Base-by-base conservation (phyloP, 202 grass and related monocot species). In the Elaeis oleifera region DNA sequence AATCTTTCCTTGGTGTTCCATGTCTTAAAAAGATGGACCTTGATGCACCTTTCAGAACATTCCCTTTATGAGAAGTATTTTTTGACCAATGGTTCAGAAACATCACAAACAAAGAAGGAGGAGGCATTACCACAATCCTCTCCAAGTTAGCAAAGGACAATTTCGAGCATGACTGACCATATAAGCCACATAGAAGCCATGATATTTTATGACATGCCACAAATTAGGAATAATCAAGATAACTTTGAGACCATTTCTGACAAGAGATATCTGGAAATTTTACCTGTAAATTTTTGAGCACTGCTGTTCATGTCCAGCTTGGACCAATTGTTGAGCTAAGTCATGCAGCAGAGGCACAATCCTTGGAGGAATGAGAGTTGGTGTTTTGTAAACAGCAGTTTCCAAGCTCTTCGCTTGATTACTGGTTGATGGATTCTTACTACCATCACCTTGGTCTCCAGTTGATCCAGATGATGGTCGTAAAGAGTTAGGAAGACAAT, bases 211-310 rank as follows among this genome's bases (percentile, higher is more conserved):
- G 8, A 13, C 36, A 44, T 44, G 36, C 36, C 36, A 44, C 36
- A 44, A 44, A 44, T 3, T 44, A 20, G 11, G 9, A 44, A 44
- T 13, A 13, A 13, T 44, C 11, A 13, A 14, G 36, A 13, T 44
- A 44, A 13, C 36, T 44, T 44, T 11, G 13, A 39, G 36, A 44
- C 9, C 36, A 44, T 44, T 44, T 44, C 51, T 50, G 54, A 19
- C 28, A 31, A 31, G 22, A 9, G 50, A 44, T 13, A 44, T 36
- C 28, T 6, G 5, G 5, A 6, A 31, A 44, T 14, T 13, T 9
- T 58, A 92, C 94, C 94, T 89, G 72, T 99, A 99, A 72, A 92
- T 74, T 81, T 89, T 86, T 53, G 84, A 71, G 29, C 94, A 99
- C 49, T 92, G 82, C 49, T 83, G 84, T 32, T 92, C 80, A 24